Evolutionary conservation across 441 rosid genomes (phyloP).

Genomic region (Gossypium schwendimanii): DNA sequence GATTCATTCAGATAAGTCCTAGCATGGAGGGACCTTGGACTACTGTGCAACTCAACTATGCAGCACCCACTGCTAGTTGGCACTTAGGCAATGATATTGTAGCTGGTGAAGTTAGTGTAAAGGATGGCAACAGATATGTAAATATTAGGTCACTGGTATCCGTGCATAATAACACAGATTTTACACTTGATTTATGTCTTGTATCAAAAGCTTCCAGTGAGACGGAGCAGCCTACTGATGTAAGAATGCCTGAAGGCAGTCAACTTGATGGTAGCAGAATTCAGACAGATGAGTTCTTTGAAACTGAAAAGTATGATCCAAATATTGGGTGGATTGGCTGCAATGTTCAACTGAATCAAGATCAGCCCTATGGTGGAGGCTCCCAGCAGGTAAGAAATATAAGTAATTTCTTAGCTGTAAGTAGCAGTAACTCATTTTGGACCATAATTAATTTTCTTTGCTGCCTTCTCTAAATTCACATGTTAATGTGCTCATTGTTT

Average conservation of each 20-base stretch:
- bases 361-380: constrained; percentile 21
- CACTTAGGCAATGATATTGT: constrained; percentile 85
- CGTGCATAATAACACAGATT: constrained; percentile 61
- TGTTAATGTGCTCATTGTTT: background rate
- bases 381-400: constrained; percentile 27
- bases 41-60: constrained; percentile 82
- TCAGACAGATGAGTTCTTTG: constrained; percentile 46
- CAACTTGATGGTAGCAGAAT: constrained; percentile 22
- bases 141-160: constrained; percentile 87
- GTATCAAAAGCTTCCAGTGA: constrained; percentile 38
- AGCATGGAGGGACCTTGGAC: constrained; percentile 95
- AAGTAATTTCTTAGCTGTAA: background rate
- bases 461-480: background rate
- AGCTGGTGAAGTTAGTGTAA: constrained; percentile 89
- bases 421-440: background rate
- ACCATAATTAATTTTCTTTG: background rate
- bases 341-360: constrained; percentile 25
- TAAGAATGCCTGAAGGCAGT: constrained; percentile 25
- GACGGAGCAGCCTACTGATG: constrained; percentile 23
- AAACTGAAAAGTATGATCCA: constrained; percentile 45
- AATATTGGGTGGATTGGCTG: constrained; percentile 48
- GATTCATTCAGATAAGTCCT: constrained; percentile 93
- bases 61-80: constrained; percentile 98
- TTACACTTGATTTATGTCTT: constrained; percentile 66
- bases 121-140: constrained; percentile 81